Base-by-base conservation (phyloP, 108 stramenopile species). In the Stephanodiscus triporus region DNA sequence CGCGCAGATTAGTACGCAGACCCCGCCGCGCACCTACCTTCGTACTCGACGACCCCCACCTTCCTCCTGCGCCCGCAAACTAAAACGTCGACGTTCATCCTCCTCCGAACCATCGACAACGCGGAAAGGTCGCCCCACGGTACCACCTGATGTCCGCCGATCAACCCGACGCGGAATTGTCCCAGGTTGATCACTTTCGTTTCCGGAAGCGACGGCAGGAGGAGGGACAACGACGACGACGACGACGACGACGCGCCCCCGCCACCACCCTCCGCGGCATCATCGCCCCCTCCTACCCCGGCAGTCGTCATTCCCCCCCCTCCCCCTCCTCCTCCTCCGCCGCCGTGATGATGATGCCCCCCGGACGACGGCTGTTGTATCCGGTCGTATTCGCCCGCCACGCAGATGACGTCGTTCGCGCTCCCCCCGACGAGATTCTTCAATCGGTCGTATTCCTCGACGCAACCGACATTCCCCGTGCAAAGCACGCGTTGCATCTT, bases 401-500 rank as follows among this genome's bases (percentile, higher is more conserved):
- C 97, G 20, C 97, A 78, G 78, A 97, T 95, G 22, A 97, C 95
- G 73, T 94, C 97, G n/a, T 96, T 96, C n/a, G 96, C 94, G 20
- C 48, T 56, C 9, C 60, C 71, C 27, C 78, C 78, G 0, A 80
- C 78, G 32, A 99, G 71, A 37, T 86, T 76, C 61, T 85, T 81
- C 24, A 99, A 76, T 77, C 96, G 95, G 19, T 97, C 93, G 70
- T 87, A 96, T 66, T 97, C 93, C 63, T 96, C 93, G 24, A 76
- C 66, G 8, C 88, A 67, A 20, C 87, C 90, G 30, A 97, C 70
- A 73, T 99, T 99, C 30, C 99, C 97, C 9, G 99, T 99, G 78
- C 99, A 98, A 42, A 99, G 75, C 38, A 98, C 96, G 66, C 97
- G 98, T 72, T 99, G 95, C 97, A 98, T 98, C 76, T 97, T 98